These are phyloP conservation scores for Phialocephala sp. DNA, from an alignment of 2,329 filamentous ascomycete species.

Conservation along the genomic window DNA sequence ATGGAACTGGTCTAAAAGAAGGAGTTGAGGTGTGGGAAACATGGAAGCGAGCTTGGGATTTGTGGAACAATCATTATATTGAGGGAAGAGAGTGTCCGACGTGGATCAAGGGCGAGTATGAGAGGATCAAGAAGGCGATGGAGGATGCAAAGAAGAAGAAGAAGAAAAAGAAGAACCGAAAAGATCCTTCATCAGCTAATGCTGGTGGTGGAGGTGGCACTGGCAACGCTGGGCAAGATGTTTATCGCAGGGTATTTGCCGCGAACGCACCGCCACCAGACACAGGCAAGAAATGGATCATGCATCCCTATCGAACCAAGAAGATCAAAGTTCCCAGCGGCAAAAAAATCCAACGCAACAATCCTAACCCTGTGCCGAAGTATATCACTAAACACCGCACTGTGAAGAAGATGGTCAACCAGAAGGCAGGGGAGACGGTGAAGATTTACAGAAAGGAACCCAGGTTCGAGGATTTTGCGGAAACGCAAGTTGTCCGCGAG, in stretches of 20 bases:
- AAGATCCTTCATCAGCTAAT: background rate
- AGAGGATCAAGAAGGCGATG: slow-evolving; percentile 24
- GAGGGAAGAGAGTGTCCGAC: slow-evolving; percentile 34
- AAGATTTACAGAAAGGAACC: background rate
- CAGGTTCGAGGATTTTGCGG: background rate
- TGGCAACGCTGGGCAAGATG: background rate
- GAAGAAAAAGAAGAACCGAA: slow-evolving; percentile 9
- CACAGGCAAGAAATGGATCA: background rate
- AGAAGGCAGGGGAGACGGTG: background rate
- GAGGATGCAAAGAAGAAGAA: slow-evolving; percentile 18
- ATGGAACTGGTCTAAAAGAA: background rate
- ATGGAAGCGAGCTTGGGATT: slow-evolving; percentile 43
- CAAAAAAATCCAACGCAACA: background rate
- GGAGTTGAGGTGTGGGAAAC: slow-evolving; percentile 37
- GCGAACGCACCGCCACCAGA: background rate
- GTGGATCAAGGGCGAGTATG: slow-evolving; percentile 34
- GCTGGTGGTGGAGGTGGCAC: background rate
- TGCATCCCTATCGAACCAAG: background rate
- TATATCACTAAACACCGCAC: background rate
- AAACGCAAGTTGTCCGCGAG: background rate
- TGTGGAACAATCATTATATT: slow-evolving; percentile 42
- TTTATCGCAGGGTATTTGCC: background rate
- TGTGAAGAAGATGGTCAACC: background rate
- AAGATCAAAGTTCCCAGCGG: background rate
- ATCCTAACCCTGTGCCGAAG: background rate